These are phyloP conservation scores for Daldinia bambusicola DNA, from an alignment of 495 filamentous ascomycete species.

Conservation along the genomic window DNA sequence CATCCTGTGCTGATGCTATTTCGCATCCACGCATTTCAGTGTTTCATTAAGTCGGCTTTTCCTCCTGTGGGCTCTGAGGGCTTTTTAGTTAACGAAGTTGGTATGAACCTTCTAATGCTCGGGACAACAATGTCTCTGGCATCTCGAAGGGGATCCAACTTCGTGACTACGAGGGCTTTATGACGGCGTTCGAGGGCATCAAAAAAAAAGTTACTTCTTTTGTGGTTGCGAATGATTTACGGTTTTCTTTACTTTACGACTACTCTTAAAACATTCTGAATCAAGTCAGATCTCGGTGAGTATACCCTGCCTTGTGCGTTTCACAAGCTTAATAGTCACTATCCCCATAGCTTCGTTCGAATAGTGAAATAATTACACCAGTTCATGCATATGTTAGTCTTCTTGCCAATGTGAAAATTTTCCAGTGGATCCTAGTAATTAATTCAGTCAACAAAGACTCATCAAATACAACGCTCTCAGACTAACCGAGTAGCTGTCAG, in stretches of 20 bases:
- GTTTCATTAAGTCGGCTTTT: conserved; percentile 47
- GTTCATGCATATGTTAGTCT: not conserved
- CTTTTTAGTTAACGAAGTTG: conserved; percentile 53
- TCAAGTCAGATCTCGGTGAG: conserved; percentile 28
- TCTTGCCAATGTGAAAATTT: not conserved
- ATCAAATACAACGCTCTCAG: too few species aligned
- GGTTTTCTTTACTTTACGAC: conserved; percentile 5
- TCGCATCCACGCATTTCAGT: conserved; percentile 46
- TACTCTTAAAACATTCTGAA: conserved; percentile 20
- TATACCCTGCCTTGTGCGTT: conserved; percentile 31
- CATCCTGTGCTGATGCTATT: conserved; percentile 36
- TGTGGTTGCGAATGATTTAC: conserved; percentile 30
- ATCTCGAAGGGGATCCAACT: conserved; percentile 58
- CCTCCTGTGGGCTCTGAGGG: conserved; percentile 57
- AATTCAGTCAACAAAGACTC: not conserved
- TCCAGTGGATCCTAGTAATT: not conserved
- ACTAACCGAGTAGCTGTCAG: too few species aligned
- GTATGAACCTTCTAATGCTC: conserved; percentile 57
- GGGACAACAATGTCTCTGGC: conserved; percentile 23
- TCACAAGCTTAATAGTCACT: conserved; percentile 12
- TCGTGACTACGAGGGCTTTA: conserved; percentile 47
- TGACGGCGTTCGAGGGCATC: conserved; percentile 47
- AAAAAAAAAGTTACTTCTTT: conserved; percentile 34
- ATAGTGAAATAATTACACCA: conserved; percentile 3
- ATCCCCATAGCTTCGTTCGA: not conserved